phyloP scores from a whole-genome alignment of 2,329 filamentous ascomycete genomes.

The Neonectria punicea region DNA sequence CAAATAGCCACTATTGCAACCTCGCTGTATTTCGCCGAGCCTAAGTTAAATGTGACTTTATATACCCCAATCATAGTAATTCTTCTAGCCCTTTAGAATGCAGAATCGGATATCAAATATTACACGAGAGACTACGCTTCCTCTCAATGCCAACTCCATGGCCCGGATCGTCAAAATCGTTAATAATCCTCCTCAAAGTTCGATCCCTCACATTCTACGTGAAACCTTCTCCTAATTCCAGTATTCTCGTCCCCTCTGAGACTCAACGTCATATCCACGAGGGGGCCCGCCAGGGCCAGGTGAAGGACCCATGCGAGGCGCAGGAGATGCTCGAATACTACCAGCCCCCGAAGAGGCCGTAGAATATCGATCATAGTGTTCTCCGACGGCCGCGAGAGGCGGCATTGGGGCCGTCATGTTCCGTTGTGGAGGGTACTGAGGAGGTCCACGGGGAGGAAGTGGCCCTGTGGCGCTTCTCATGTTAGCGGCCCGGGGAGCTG shows the following conservation, averaged over 20 bases:
- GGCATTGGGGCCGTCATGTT: constrained; percentile 58
- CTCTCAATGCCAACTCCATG: constrained; percentile 14
- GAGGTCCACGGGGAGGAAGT: constrained; percentile 47
- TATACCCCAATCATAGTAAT: constrained; percentile 27
- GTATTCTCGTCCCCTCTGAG: constrained; percentile 45
- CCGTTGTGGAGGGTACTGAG: constrained; percentile 52
- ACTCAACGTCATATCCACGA: constrained; percentile 52
- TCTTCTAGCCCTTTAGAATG: constrained; percentile 15
- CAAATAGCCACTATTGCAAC: constrained; percentile 4
- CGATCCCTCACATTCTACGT: constrained; percentile 12
- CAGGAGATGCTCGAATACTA: constrained; percentile 29
- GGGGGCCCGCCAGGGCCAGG: constrained; percentile 41
- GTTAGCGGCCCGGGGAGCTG: neutral
- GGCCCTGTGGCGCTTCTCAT: constrained; percentile 55
- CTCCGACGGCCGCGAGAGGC: constrained; percentile 41
- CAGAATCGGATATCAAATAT: constrained; percentile 23
- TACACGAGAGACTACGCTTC: constrained; percentile 7
- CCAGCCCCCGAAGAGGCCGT: constrained; percentile 24
- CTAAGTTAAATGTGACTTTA: neutral
- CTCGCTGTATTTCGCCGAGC: constrained; percentile 13
- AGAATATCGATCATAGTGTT: constrained; percentile 44
- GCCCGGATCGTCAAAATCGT: constrained; percentile 16
- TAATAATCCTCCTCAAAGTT: constrained; percentile 29
- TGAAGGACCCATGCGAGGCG: constrained; percentile 15
- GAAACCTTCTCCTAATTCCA: constrained; percentile 29